These are phyloP conservation scores for Bipolaris bicolor DNA, from an alignment of 2,329 filamentous ascomycete species.

Conservation along the genomic window DNA sequence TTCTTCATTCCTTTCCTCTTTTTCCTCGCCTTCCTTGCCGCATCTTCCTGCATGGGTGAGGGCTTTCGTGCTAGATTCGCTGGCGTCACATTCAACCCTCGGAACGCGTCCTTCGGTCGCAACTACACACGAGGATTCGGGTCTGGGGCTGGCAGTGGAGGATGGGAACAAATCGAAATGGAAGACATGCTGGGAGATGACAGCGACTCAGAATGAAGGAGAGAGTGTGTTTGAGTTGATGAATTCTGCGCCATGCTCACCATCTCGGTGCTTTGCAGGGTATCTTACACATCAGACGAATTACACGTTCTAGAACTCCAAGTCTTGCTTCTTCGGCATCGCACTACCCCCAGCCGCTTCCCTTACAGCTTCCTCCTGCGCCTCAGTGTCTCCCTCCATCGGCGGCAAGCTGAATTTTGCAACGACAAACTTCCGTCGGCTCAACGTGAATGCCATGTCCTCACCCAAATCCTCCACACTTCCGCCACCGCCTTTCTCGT, in stretches of 20 bases:
- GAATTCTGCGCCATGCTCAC: conserved; percentile 1
- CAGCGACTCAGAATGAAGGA: conserved; percentile 34
- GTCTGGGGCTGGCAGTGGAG: conserved; percentile 58
- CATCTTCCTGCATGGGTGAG: conserved; percentile 63
- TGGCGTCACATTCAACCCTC: conserved; percentile 53
- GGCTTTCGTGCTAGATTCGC: conserved; percentile 54
- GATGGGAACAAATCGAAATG: conserved; percentile 69
- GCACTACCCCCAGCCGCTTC: conserved; percentile 52
- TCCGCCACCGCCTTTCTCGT: conserved; percentile 85
- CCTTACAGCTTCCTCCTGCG: conserved; percentile 56
- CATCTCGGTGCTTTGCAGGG: conserved; percentile 8
- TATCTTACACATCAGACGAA: conserved; percentile 8
- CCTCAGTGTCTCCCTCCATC: conserved; percentile 74
- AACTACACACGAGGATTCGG: conserved; percentile 63
- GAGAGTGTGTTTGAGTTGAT: not conserved
- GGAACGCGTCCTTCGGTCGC: conserved; percentile 58
- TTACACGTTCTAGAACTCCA: conserved; percentile 67
- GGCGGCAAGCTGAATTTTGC: conserved; percentile 90
- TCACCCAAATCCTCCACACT: conserved; percentile 70
- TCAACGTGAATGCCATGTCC: conserved; percentile 89
- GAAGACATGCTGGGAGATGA: conserved; percentile 62
- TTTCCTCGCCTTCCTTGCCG: conserved; percentile 57
- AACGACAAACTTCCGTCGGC: conserved; percentile 81
- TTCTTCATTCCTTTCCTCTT: conserved; percentile 47
- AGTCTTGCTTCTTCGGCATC: conserved; percentile 61